A percentile compares a stretch with the other conserved stretches of the same genome.
Evolutionary conservation across 768 basidiomycete genomes (phyloP).

Genomic region (Boletus barrowsii): DNA sequence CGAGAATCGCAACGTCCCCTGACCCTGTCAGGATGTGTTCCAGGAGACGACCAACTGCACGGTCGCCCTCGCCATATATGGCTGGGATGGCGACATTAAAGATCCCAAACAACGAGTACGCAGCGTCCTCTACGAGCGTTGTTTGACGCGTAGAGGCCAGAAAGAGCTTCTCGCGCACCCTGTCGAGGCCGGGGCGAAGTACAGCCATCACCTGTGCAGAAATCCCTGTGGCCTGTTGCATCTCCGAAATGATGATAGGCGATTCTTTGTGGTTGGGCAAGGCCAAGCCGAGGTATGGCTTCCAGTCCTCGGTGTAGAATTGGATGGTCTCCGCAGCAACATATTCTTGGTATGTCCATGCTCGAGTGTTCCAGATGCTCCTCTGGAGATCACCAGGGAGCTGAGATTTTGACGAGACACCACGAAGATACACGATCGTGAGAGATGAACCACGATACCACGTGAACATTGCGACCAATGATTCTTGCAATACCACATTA

Average conservation of each 20-base stretch:
- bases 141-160: neutral
- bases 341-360: neutral
- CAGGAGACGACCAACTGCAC: neutral
- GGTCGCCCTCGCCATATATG: neutral
- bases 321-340: no score
- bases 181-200: neutral
- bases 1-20: neutral
- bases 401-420: neutral
- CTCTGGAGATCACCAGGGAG: neutral
- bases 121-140: neutral
- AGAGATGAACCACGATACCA: neutral
- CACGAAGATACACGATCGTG: neutral
- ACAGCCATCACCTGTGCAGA: neutral
- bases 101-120: neutral
- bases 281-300: no score
- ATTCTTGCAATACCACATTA: neutral
- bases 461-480: conserved; percentile 5
- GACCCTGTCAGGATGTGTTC: conserved; percentile 3
- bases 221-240: neutral
- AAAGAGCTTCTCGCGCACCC: no score
- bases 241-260: neutral
- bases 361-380: conserved; percentile 5
- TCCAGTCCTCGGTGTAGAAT: no score
- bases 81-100: neutral
- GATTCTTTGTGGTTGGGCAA: no score